Percentiles rank a stretch among this genome's conserved stretches.
Conservation (phyloP, 23 red algal genomes). For the Gracilaria caudata region DNA sequence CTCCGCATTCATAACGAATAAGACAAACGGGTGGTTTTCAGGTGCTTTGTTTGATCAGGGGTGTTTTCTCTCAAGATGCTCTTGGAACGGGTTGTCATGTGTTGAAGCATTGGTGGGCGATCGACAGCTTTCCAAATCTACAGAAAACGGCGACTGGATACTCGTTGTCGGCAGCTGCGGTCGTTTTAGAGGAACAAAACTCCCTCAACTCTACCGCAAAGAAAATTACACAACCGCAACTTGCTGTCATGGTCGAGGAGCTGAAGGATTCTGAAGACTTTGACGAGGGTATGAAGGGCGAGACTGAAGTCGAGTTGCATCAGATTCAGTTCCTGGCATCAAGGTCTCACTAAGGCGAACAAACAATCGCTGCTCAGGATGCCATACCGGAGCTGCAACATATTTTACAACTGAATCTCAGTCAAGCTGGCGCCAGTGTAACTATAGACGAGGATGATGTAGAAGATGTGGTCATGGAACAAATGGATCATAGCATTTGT, state of each 20-base stretch:
- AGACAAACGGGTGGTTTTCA: no score
- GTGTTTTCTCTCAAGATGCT: no score
- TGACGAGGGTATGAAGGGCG: not conserved
- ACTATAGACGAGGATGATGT: not conserved
- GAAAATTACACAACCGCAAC: not conserved
- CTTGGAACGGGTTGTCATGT: no score
- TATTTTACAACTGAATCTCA: not conserved
- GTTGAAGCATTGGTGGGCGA: no score
- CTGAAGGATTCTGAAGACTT: not conserved
- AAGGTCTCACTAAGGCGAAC: no score
- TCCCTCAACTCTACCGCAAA: no score
- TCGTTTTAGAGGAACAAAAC: not conserved
- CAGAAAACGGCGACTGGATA: not conserved
- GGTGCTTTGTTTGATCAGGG: no score
- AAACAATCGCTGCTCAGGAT: no score
- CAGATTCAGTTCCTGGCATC: no score
- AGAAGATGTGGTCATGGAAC: constrained; percentile 8
- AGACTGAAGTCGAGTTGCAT: not conserved
- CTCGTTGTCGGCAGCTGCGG: not conserved
- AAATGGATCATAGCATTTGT: not conserved
- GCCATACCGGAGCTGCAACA: not conserved
- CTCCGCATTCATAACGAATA: no score
- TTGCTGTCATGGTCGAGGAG: not conserved
- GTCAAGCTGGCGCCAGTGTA: not conserved
- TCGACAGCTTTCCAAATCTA: no score